Conservation (phyloP, 23 red algal species). For the Gracilaria vermiculophylla region DNA sequence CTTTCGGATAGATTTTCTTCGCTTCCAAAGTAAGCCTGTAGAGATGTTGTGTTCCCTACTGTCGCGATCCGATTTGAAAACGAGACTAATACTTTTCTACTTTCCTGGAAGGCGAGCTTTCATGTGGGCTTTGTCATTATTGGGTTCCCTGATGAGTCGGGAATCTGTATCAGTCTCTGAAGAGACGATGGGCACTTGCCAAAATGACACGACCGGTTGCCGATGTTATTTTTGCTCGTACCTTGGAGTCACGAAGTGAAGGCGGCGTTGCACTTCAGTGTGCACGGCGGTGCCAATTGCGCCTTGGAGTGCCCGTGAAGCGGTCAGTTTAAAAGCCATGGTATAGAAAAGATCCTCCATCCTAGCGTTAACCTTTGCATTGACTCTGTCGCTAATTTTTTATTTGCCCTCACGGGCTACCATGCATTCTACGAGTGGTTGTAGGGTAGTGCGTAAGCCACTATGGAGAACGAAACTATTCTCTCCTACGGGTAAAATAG, state of each 20-base stretch:
- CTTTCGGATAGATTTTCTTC: too few species aligned
- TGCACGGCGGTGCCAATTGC: background rate
- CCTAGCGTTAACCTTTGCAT: background rate
- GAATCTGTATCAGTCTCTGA: background rate
- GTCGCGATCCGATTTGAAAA: too few species aligned
- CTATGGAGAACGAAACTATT: background rate
- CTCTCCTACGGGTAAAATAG: too few species aligned
- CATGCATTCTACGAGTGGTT: background rate
- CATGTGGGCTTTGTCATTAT: background rate
- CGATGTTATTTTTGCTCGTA: background rate
- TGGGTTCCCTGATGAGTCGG: background rate
- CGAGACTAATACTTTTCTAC: too few species aligned
- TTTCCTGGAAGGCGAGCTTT: background rate
- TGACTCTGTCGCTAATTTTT: background rate
- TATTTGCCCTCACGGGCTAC: background rate
- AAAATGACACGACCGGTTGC: background rate
- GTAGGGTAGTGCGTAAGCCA: background rate
- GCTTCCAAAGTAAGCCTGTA: too few species aligned
- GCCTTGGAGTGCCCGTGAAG: background rate
- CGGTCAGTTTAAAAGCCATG: background rate
- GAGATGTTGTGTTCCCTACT: too few species aligned
- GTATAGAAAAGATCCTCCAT: background rate
- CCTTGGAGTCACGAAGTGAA: background rate
- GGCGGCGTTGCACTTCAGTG: too few species aligned
- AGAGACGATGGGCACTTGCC: background rate